Evolutionary conservation across 2,329 filamentous ascomycete genomes (phyloP).

Genomic region (Chrysoporthe austroafricana): DNA sequence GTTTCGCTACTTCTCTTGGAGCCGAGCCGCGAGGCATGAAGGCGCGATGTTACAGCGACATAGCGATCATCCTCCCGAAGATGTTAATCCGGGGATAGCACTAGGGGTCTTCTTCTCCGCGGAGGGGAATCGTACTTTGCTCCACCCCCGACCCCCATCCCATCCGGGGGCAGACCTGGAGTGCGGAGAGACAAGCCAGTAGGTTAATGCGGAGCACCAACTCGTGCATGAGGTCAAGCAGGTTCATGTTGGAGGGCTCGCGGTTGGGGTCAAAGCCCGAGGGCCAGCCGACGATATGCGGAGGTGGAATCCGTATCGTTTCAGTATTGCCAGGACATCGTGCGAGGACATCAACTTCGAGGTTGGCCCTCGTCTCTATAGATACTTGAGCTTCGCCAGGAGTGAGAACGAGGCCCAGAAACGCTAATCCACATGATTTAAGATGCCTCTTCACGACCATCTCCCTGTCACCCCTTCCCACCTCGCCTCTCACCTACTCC

Average conservation of each 20-base stretch:
- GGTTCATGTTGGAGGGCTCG: background rate
- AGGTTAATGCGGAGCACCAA: background rate
- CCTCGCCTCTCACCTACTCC: slow-evolving; percentile 6
- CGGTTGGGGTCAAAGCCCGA: background rate
- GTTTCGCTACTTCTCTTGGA: background rate
- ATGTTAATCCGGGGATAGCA: background rate
- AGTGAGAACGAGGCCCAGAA: background rate
- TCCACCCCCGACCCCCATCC: background rate
- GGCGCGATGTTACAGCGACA: background rate
- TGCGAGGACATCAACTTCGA: background rate
- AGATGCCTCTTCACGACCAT: slow-evolving; percentile 9
- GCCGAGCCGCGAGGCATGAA: background rate
- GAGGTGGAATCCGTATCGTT: background rate
- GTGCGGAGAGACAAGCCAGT: background rate
- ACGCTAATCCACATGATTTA: background rate
- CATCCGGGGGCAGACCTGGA: background rate
- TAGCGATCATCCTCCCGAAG: background rate
- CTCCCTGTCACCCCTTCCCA: background rate
- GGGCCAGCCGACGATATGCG: slow-evolving; percentile 5
- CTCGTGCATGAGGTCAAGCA: background rate
- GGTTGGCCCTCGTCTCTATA: background rate
- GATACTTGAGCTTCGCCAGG: background rate
- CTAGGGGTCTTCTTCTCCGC: background rate
- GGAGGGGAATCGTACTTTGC: background rate
- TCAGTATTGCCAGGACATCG: background rate